These are phyloP conservation scores for Pholiota adiposa DNA, from an alignment of 1,284 basidiomycete species.

Conservation along the genomic window DNA sequence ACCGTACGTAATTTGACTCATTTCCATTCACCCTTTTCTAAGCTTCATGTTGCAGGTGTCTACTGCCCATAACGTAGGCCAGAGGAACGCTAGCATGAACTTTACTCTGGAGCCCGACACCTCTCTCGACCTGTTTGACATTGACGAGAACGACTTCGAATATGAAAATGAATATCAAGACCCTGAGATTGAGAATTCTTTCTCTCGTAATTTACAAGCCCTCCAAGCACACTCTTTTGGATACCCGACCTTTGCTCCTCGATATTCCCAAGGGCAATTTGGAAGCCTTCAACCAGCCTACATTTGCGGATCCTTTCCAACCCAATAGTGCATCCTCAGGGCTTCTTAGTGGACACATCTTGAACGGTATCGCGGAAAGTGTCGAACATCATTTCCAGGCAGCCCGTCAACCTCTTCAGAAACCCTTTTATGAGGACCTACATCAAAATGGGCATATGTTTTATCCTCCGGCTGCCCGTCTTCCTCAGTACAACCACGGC, in stretches of 20 bases:
- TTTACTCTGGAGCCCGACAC: constrained; percentile 41
- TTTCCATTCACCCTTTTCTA: constrained; percentile 6
- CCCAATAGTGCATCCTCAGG: constrained; percentile 21
- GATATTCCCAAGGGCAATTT: constrained; percentile 45
- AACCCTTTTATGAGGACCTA: constrained; percentile 24
- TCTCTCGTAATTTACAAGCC: constrained; percentile 32
- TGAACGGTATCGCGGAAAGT: constrained; percentile 41
- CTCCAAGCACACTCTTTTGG: constrained; percentile 33
- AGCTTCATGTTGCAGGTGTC: constrained; percentile 30
- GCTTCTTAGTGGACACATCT: constrained; percentile 25
- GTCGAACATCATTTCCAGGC: constrained; percentile 44
- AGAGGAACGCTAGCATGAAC: constrained; percentile 34
- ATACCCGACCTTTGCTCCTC: constrained; percentile 36
- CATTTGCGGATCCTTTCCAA: constrained; percentile 42
- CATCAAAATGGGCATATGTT: constrained; percentile 23
- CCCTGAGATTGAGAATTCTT: constrained; percentile 30
- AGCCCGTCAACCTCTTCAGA: constrained; percentile 24
- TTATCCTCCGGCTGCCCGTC: constrained; percentile 21
- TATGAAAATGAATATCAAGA: constrained; percentile 39
- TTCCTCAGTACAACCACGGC: constrained; percentile 21
- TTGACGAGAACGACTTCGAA: constrained; percentile 70
- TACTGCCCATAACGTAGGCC: constrained; percentile 34
- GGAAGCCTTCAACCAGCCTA: constrained; percentile 38
- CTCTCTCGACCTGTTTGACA: constrained; percentile 68
- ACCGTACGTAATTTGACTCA: constrained; percentile 37